phyloP scores from a whole-genome alignment of 345 rosid genomes.

The Populus ilicifolia region DNA sequence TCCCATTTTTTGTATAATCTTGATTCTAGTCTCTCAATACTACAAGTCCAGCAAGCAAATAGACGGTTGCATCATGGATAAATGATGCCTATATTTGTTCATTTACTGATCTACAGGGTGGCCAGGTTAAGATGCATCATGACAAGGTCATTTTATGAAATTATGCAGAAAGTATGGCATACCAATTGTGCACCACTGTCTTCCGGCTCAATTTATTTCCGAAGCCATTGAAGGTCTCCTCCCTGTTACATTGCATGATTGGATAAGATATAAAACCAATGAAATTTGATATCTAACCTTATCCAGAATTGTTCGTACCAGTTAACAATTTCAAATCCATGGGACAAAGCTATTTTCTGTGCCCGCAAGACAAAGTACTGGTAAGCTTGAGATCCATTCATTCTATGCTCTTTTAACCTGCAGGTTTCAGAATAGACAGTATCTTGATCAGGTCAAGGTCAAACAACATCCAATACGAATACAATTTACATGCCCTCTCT shows the following conservation, averaged over 20 bases:
- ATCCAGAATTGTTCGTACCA: conserved; percentile 38
- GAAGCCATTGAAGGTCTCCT: conserved; percentile 75
- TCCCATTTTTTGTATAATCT: background rate
- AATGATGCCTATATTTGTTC: background rate
- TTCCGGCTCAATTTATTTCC: conserved; percentile 49
- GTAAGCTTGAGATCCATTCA: conserved; percentile 54
- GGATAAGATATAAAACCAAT: conserved; percentile 4
- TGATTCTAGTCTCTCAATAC: background rate
- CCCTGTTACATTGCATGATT: conserved; percentile 45
- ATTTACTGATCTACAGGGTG: background rate
- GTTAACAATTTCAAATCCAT: conserved; percentile 62
- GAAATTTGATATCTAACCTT: background rate
- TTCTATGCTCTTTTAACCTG: conserved; percentile 46
- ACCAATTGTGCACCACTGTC: conserved; percentile 79
- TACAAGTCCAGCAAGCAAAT: too few relatives aligned
- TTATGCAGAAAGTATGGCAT: conserved; percentile 9
- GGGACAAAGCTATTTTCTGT: conserved; percentile 56
- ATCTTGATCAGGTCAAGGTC: background rate
- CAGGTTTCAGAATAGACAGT: background rate
- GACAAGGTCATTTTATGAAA: background rate
- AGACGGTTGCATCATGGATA: background rate
- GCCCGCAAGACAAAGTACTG: conserved; percentile 62
- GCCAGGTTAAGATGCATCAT: background rate
- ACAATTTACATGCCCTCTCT: background rate
- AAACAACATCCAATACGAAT: background rate